Evolutionary conservation across 2,329 filamentous ascomycete genomes (phyloP).

Genomic region (Ophiostoma piceae): DNA sequence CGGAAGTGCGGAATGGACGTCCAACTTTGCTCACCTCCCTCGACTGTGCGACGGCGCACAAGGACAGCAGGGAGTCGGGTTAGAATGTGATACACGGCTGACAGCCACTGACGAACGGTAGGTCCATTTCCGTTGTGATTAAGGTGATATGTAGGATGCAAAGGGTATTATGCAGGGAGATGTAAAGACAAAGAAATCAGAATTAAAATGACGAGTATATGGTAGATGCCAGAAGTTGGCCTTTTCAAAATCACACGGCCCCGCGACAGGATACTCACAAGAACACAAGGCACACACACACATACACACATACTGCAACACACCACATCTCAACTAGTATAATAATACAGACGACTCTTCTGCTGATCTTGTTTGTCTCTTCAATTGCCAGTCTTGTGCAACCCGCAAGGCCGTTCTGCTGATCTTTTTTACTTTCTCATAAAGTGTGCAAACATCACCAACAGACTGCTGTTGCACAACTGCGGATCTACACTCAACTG

Average conservation of each 20-base stretch:
- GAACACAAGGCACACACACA: too few species aligned
- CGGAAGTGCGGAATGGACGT: neutral
- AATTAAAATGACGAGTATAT: too few species aligned
- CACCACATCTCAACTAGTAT: too few species aligned
- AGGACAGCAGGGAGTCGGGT: neutral
- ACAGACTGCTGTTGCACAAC: neutral
- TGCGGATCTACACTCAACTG: neutral
- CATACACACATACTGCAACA: too few species aligned
- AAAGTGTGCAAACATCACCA: too few species aligned
- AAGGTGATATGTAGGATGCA: neutral
- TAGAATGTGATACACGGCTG: slow-evolving; percentile 1
- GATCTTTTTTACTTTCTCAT: neutral
- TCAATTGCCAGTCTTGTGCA: neutral
- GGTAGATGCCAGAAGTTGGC: too few species aligned
- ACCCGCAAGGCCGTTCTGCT: neutral
- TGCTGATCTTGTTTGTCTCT: neutral
- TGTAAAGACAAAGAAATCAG: neutral
- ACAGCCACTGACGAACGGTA: slow-evolving; percentile 15
- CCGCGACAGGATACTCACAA: too few species aligned
- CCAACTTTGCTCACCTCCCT: neutral
- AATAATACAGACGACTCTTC: too few species aligned
- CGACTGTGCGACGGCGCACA: neutral
- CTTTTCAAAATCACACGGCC: too few species aligned
- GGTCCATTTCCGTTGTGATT: neutral
- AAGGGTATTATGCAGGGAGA: neutral